phyloP scores from a whole-genome alignment of 495 filamentous ascomycete species.

The Aspergillus indologenus region DNA sequence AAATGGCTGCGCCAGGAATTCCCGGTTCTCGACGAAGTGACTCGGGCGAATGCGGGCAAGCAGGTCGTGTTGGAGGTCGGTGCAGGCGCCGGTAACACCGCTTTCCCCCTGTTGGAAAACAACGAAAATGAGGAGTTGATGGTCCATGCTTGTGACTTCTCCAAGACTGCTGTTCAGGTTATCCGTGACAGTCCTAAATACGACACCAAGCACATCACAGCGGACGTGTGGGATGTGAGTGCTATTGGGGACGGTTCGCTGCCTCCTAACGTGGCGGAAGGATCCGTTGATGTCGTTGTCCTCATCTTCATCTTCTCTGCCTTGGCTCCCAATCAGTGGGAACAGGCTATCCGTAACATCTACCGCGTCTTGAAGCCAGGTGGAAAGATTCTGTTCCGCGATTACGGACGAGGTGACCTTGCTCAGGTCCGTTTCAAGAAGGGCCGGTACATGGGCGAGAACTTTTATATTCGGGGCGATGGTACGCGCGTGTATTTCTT shows the following conservation, averaged over 20 bases:
- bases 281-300: slow-evolving; percentile 80
- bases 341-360: slow-evolving; percentile 75
- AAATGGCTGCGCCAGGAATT: slow-evolving; percentile 98
- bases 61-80: slow-evolving; percentile 81
- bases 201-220: slow-evolving; percentile 63
- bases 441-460: slow-evolving; percentile 85
- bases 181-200: slow-evolving; percentile 71
- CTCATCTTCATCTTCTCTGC: slow-evolving; percentile 98
- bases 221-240: slow-evolving; percentile 90
- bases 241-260: slow-evolving; percentile 49
- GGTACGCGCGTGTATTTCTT: slow-evolving; percentile 98
- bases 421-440: slow-evolving; percentile 97
- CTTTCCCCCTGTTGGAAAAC: slow-evolving; percentile 78
- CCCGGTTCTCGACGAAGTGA: slow-evolving; percentile 71
- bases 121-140: slow-evolving; percentile 77
- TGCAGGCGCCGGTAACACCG: slow-evolving; percentile 93
- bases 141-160: slow-evolving; percentile 92
- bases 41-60: slow-evolving; percentile 56
- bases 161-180: slow-evolving; percentile 82
- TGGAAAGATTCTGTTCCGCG: slow-evolving; percentile 85
- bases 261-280: slow-evolving; percentile 71
- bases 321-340: slow-evolving; percentile 80
- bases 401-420: slow-evolving; percentile 93
- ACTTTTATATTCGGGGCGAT: slow-evolving; percentile 94
- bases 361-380: slow-evolving; percentile 79